Conservation (phyloP, 371 early-diverging fungal genomes). For the Blyttiomyces sp. region DNA sequence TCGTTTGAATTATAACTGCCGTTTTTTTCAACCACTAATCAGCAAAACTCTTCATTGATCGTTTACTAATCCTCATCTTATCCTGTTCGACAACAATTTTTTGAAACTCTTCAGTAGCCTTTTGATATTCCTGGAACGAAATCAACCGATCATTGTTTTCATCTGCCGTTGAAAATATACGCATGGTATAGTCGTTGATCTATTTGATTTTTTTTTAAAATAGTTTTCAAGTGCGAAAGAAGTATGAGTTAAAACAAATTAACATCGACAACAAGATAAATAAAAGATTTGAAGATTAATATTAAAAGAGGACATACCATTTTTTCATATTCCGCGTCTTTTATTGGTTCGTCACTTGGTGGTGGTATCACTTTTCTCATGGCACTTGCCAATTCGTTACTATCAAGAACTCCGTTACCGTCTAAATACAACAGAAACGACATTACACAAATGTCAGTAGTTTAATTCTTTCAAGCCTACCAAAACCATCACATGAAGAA, state of each 20-base stretch:
- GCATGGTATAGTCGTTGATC: slow-evolving; percentile 23
- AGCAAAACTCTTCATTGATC: neutral
- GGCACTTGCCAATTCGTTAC: slow-evolving; percentile 16
- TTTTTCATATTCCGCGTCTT: slow-evolving; percentile 5
- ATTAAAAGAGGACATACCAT: neutral
- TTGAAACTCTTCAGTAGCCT: slow-evolving; percentile 32
- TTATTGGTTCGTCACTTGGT: neutral
- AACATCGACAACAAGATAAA: neutral
- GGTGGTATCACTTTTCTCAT: slow-evolving; percentile 19
- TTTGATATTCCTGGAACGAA: slow-evolving; percentile 33
- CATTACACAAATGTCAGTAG: neutral
- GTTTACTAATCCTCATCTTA: slow-evolving; percentile 43
- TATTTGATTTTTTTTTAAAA: neutral
- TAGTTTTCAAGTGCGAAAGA: neutral
- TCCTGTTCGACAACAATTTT: slow-evolving; percentile 38
- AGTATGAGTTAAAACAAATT: neutral
- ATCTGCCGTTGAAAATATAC: slow-evolving; percentile 35
- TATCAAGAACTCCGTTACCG: slow-evolving; percentile 37
- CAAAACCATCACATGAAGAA: too few relatives aligned
- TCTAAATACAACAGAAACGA: slow-evolving; percentile 8
- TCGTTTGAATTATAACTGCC: too few relatives aligned
- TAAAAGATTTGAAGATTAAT: neutral
- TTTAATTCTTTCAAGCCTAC: too few relatives aligned
- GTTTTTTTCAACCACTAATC: too few relatives aligned
- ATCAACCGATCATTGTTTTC: slow-evolving; percentile 25